A percentile compares a stretch with the other conserved stretches of the same genome.
Conservation (phyloP, 2,329 filamentous ascomycete species). For the Pseudogymnoascus sp. region DNA sequence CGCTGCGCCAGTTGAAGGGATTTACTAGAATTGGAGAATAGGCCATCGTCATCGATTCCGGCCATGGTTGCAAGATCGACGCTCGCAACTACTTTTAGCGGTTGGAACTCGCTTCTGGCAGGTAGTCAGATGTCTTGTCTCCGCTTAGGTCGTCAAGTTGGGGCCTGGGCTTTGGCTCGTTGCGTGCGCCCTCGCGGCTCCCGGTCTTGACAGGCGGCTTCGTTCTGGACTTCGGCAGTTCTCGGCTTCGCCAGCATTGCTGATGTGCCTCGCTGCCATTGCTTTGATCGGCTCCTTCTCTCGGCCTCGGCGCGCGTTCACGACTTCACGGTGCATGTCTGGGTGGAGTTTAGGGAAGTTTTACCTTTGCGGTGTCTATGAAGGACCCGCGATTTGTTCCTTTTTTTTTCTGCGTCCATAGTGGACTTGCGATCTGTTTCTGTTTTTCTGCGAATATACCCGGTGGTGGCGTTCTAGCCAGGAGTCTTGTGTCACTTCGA, state of each 20-base stretch:
- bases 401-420: no score
- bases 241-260: not conserved
- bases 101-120: conserved; percentile 5
- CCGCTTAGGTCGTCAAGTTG: not conserved
- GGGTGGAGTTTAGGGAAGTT: not conserved
- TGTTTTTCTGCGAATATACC: not conserved
- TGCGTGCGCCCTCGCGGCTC: not conserved
- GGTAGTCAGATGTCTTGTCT: not conserved
- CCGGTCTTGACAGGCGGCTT: not conserved
- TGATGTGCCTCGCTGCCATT: not conserved
- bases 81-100: not conserved
- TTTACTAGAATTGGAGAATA: not conserved
- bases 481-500: not conserved
- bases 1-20: not conserved
- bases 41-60: not conserved
- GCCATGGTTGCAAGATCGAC: no score
- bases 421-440: not conserved
- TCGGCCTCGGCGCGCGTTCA: not conserved
- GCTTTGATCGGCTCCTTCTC: not conserved
- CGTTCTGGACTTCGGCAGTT: not conserved
- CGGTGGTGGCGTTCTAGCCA: not conserved
- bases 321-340: not conserved
- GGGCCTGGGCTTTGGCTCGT: not conserved
- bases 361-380: not conserved
- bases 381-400: not conserved